These are phyloP conservation scores for Metschnikowia sp. DNA, from an alignment of 805 yeast species.

Conservation along the genomic window DNA sequence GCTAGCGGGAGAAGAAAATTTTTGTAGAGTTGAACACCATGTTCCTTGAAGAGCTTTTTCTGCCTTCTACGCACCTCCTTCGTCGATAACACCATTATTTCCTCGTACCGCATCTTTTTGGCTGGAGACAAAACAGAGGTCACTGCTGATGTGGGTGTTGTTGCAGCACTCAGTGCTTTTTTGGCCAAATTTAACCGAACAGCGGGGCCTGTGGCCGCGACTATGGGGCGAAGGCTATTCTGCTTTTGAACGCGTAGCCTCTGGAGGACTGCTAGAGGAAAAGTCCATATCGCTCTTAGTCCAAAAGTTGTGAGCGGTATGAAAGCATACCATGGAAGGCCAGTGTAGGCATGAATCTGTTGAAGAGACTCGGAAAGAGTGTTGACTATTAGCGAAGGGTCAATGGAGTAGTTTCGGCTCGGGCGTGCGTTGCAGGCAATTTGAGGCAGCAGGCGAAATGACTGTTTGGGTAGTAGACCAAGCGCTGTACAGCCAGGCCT, in stretches of 20 bases:
- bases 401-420: constrained; percentile 24
- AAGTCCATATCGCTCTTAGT: constrained; percentile 61
- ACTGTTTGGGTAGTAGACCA: constrained; percentile 1
- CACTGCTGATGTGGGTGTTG: constrained; percentile 16
- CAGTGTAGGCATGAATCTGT: constrained; percentile 49
- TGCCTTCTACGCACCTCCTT: constrained; percentile 80
- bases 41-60: constrained; percentile 59
- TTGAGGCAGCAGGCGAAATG: background rate
- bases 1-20: constrained; percentile 69
- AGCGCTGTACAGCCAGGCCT: background rate
- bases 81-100: constrained; percentile 66
- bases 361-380: constrained; percentile 41
- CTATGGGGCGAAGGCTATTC: constrained; percentile 64
- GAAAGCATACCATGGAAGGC: constrained; percentile 79
- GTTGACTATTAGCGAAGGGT: constrained; percentile 30
- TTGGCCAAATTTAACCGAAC: constrained; percentile 55
- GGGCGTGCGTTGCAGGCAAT: background rate
- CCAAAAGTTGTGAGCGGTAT: constrained; percentile 72
- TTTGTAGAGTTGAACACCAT: constrained; percentile 78
- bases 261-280: constrained; percentile 76
- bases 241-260: constrained; percentile 68
- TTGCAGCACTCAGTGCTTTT: constrained; percentile 38
- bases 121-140: constrained; percentile 30
- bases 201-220: constrained; percentile 74
- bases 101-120: constrained; percentile 64